These are phyloP conservation scores for Epichloe elymi DNA, from an alignment of 2,329 filamentous ascomycete species.

Conservation along the genomic window DNA sequence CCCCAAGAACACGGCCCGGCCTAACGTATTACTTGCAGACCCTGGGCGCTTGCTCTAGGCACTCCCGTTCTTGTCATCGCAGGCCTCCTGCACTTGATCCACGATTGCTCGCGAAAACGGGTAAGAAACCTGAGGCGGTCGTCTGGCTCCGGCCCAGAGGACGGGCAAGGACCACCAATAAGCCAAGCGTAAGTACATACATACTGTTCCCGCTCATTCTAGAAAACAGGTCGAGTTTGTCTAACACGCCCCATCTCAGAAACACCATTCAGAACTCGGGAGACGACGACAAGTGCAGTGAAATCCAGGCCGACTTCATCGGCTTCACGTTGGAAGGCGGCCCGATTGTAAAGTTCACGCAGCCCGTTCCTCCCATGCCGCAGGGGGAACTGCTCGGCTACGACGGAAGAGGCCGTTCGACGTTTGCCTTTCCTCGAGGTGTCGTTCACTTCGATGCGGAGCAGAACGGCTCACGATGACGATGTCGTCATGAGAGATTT, in stretches of 20 bases:
- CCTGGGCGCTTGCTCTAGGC: conserved; percentile 46
- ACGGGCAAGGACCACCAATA: conserved; percentile 21
- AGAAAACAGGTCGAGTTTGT: background rate
- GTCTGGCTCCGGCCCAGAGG: conserved; percentile 12
- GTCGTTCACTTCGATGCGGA: conserved; percentile 19
- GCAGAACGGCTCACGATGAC: background rate
- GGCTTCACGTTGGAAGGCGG: conserved; percentile 33
- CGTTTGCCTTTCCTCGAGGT: conserved; percentile 26
- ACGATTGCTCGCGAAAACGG: conserved; percentile 24
- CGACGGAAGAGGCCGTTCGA: conserved; percentile 20
- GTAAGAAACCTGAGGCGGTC: conserved; percentile 20
- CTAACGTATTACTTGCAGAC: conserved; percentile 17
- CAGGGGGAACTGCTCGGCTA: conserved; percentile 23
- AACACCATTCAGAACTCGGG: conserved; percentile 24
- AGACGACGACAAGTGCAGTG: conserved; percentile 21
- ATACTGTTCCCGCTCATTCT: background rate
- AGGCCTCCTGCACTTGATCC: conserved; percentile 36
- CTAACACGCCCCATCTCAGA: conserved; percentile 1
- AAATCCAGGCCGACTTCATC: conserved; percentile 24
- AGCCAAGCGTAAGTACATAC: conserved; percentile 28
- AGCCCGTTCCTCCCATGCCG: conserved; percentile 18
- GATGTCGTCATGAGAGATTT: too few relatives aligned
- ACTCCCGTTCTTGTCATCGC: conserved; percentile 48
- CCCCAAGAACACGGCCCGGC: background rate
- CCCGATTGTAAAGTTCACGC: conserved; percentile 31